Evolutionary conservation across 2,329 filamentous ascomycete species (phyloP).

Genomic region (Alternaria metachromatica): DNA sequence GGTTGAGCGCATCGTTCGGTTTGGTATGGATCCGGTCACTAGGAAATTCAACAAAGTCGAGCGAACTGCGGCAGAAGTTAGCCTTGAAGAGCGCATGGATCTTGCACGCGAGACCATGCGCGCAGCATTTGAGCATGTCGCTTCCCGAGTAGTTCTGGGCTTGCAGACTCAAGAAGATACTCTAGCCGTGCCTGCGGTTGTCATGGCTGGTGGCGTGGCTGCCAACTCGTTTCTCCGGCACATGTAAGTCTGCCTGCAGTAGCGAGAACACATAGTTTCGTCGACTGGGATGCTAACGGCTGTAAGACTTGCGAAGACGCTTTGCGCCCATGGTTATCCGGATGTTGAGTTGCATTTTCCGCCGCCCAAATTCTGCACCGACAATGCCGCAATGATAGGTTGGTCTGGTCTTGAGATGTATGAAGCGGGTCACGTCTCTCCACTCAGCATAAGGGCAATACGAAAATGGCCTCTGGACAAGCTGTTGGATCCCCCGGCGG

Average conservation of each 20-base stretch:
- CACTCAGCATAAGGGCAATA: constrained; percentile 39
- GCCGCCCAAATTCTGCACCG: constrained; percentile 80
- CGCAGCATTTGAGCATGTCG: constrained; percentile 85
- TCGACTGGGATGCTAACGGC: constrained; percentile 3
- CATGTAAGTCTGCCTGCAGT: constrained; percentile 52
- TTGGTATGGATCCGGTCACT: constrained; percentile 40
- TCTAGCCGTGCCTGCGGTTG: constrained; percentile 60
- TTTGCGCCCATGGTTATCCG: constrained; percentile 71
- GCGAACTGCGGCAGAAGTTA: constrained; percentile 52
- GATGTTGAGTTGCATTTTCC: constrained; percentile 73
- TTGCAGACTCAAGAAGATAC: constrained; percentile 54
- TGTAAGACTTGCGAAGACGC: constrained; percentile 55
- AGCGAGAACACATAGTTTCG: background rate
- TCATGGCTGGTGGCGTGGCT: constrained; percentile 90
- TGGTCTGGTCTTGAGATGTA: constrained; percentile 96
- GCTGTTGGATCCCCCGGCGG: constrained; percentile 34
- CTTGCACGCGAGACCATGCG: constrained; percentile 79
- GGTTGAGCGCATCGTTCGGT: constrained; percentile 64
- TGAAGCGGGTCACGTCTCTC: constrained; percentile 66
- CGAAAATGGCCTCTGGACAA: constrained; percentile 48
- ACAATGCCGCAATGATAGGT: constrained; percentile 97
- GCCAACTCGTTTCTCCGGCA: constrained; percentile 80
- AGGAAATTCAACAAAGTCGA: constrained; percentile 37
- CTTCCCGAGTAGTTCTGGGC: constrained; percentile 73
- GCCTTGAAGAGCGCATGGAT: constrained; percentile 66